Conservation (phyloP, 1,284 basidiomycete species). For the Tilletia indica region DNA sequence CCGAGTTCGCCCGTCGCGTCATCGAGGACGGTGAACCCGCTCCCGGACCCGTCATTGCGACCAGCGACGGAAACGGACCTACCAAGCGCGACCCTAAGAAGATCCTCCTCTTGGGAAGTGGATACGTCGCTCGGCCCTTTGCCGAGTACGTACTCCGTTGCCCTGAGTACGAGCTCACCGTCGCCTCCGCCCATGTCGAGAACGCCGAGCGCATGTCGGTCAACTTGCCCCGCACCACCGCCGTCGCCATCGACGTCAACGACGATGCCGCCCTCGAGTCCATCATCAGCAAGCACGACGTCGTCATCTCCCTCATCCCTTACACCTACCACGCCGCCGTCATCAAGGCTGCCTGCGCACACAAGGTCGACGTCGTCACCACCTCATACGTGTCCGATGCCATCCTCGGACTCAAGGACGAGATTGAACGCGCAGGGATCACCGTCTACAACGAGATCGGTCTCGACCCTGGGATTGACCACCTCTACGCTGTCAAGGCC, state of each 20-base stretch:
- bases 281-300: conserved; percentile 79
- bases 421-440: conserved; percentile 83
- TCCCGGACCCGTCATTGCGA: conserved; percentile 53
- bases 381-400: conserved; percentile 92
- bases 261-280: conserved; percentile 72
- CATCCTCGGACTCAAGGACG: conserved; percentile 81
- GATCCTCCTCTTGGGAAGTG: conserved; percentile 87
- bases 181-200: conserved; percentile 58
- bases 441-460: conserved; percentile 98
- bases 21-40: conserved; percentile 54
- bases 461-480: conserved; percentile 94
- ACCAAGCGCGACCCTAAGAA: conserved; percentile 63
- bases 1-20: conserved; percentile 76
- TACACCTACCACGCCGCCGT: conserved; percentile 89
- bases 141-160: conserved; percentile 88
- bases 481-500: conserved; percentile 94
- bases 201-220: conserved; percentile 69
- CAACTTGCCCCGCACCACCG: conserved; percentile 68
- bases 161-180: conserved; percentile 78
- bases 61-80: conserved; percentile 60
- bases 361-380: conserved; percentile 91
- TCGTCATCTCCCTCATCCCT: conserved; percentile 94
- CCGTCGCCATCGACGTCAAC: conserved; percentile 80
- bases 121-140: conserved; percentile 89
- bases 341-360: conserved; percentile 92